Evolutionary conservation across 176 grass and related monocot species (phyloP).

Genomic region (Avena eriantha): DNA sequence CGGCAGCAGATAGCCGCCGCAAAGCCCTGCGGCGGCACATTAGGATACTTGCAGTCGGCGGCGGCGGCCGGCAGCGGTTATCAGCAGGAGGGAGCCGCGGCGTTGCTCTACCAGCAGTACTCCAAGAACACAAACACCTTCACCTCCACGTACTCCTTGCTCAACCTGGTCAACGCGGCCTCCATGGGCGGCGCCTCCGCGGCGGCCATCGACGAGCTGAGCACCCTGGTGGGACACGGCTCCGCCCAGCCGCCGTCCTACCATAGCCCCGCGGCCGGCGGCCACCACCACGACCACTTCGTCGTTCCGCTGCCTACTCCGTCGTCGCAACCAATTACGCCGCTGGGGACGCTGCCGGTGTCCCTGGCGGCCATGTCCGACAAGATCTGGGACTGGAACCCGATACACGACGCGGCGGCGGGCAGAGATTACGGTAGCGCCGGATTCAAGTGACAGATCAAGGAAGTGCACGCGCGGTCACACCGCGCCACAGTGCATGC

Average conservation of each 20-base stretch:
- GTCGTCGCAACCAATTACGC: slow-evolving; percentile 32
- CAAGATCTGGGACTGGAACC: slow-evolving; percentile 95
- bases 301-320: slow-evolving; percentile 45
- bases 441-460: slow-evolving; percentile 68
- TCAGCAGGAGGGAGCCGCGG: slow-evolving; percentile 38
- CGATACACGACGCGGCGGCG: slow-evolving; percentile 50
- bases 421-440: slow-evolving; percentile 56
- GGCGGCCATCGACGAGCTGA: slow-evolving; percentile 73
- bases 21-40: slow-evolving; percentile 22
- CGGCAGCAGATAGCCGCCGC: not conserved
- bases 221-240: slow-evolving; percentile 59
- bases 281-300: slow-evolving; percentile 50
- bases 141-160: slow-evolving; percentile 68
- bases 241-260: not conserved
- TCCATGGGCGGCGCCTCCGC: slow-evolving; percentile 53
- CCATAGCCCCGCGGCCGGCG: not conserved
- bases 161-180: slow-evolving; percentile 61
- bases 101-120: slow-evolving; percentile 46
- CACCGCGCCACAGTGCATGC: slow-evolving; percentile 32
- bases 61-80: not conserved
- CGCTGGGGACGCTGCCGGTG: slow-evolving; percentile 53
- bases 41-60: slow-evolving; percentile 32
- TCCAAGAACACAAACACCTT: slow-evolving; percentile 58
- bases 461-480: not conserved
- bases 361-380: slow-evolving; percentile 68